Conservation (phyloP, 148 eudicot species). For the Fagopyrum esculentum region DNA sequence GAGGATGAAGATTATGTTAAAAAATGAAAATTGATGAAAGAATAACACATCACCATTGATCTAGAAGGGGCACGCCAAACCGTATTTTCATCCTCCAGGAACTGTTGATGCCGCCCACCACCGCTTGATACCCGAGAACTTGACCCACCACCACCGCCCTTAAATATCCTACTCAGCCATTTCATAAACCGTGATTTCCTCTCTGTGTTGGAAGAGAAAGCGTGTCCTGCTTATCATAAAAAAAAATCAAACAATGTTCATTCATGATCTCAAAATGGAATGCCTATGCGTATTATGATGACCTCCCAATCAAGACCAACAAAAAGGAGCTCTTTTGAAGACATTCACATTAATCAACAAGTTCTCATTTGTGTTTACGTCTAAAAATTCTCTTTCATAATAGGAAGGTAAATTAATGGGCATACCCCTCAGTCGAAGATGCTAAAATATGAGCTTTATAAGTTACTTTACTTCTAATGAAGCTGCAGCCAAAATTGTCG, state of each 20-base stretch:
- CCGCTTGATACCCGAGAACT: conserved; percentile 28
- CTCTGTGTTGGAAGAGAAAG: conserved; percentile 51
- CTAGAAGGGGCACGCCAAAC: conserved; percentile 63
- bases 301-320: too few relatives aligned
- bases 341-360: neutral
- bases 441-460: too few relatives aligned
- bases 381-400: neutral
- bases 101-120: conserved; percentile 44
- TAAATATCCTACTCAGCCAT: conserved; percentile 83
- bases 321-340: neutral
- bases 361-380: neutral
- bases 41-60: conserved; percentile 47
- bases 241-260: neutral
- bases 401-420: too few relatives aligned
- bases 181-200: conserved; percentile 72
- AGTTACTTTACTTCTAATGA: too few relatives aligned
- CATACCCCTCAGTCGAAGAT: too few relatives aligned
- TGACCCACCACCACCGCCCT: conserved; percentile 38
- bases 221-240: conserved; percentile 33
- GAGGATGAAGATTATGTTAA: neutral
- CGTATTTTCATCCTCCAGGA: conserved; percentile 69
- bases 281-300: too few relatives aligned
- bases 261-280: neutral
- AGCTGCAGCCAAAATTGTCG: neutral
- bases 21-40: neutral